These are phyloP conservation scores for Suillus discolor DNA, from an alignment of 768 basidiomycete genomes.

Conservation along the genomic window DNA sequence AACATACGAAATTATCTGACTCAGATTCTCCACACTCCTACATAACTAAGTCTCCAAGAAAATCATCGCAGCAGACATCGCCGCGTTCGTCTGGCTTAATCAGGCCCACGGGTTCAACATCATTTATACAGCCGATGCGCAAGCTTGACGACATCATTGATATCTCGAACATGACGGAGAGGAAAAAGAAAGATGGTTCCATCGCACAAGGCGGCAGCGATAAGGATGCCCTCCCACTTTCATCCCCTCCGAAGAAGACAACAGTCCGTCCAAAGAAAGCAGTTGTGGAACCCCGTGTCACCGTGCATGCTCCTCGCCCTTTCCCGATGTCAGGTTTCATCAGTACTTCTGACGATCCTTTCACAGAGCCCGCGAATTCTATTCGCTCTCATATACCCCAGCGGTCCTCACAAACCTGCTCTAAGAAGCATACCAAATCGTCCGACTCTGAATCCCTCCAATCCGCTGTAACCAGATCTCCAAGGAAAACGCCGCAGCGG, in stretches of 20 bases:
- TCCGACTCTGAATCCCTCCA: constrained; percentile 25
- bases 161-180: constrained; percentile 36
- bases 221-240: neutral
- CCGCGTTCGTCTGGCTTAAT: constrained; percentile 15
- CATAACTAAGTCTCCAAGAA: constrained; percentile 21
- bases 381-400: neutral
- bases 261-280: neutral
- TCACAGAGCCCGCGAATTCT: neutral
- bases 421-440: constrained; percentile 8
- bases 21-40: constrained; percentile 28
- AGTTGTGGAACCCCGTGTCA: neutral
- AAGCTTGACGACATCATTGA: constrained; percentile 25
- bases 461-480: constrained; percentile 26
- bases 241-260: neutral
- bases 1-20: constrained; percentile 10
- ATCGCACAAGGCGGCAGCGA: constrained; percentile 8
- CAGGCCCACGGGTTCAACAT: constrained; percentile 1
- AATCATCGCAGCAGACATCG: constrained; percentile 14
- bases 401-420: neutral
- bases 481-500: constrained; percentile 9
- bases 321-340: constrained; percentile 27
- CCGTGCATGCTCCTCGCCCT: constrained; percentile 15
- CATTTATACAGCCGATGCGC: constrained; percentile 15
- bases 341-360: constrained; percentile 5
- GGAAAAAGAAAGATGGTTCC: constrained; percentile 12